phyloP scores from a whole-genome alignment of 768 basidiomycete genomes.

The Hydnomerulius pinastri region DNA sequence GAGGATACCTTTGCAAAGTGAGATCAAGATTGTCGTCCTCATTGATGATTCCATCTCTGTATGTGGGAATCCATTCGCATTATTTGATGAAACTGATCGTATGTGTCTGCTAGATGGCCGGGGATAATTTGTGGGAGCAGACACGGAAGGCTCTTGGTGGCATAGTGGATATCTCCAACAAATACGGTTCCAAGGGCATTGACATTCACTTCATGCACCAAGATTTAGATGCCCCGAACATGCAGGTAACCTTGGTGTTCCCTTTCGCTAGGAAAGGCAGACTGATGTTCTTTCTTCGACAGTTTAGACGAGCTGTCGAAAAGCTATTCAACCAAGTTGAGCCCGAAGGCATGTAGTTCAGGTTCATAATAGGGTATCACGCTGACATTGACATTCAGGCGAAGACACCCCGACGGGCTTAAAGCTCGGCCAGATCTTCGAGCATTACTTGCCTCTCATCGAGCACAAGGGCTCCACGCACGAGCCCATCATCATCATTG shows the following conservation, averaged over 20 bases:
- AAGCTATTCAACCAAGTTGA: conserved; percentile 26
- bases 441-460: conserved; percentile 37
- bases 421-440: conserved; percentile 38
- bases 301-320: conserved; percentile 24
- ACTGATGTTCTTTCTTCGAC: neutral
- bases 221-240: conserved; percentile 28
- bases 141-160: conserved; percentile 44
- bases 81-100: neutral
- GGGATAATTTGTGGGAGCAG: conserved; percentile 39
- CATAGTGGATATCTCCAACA: conserved; percentile 37
- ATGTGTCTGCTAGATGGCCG: conserved; percentile 35
- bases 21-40: conserved; percentile 44
- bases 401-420: conserved; percentile 42
- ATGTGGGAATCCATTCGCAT: neutral
- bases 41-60: conserved; percentile 44
- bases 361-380: neutral
- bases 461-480: conserved; percentile 29
- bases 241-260: conserved; percentile 19
- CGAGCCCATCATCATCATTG: conserved; percentile 38
- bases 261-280: neutral
- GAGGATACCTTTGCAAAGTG: conserved; percentile 25
- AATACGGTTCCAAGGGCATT: conserved; percentile 39
- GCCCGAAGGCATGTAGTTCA: conserved; percentile 21
- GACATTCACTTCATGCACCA: conserved; percentile 47
- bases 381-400: conserved; percentile 11